Conservation (phyloP, 768 basidiomycete species). For the Rossbeevera mucosa region DNA sequence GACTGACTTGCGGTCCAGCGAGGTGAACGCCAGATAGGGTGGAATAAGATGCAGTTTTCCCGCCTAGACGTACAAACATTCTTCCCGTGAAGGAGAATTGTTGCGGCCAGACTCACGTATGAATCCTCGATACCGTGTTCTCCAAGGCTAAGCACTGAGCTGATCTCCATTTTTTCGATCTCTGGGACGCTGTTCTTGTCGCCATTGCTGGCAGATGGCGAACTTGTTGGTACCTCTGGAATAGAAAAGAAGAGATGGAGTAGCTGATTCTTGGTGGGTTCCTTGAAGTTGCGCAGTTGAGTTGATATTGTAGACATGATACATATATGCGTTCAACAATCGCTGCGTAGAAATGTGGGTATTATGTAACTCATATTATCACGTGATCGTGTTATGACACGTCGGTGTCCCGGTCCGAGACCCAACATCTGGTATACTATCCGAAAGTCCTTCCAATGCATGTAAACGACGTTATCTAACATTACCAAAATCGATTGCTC, state of each 20-base stretch:
- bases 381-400: no score
- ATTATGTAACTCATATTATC: background rate
- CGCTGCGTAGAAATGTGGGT: no score
- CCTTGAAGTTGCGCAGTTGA: slow-evolving; percentile 87
- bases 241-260: slow-evolving; percentile 85
- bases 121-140: slow-evolving; percentile 83
- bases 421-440: no score
- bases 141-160: slow-evolving; percentile 78
- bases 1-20: slow-evolving; percentile 88
- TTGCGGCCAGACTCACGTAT: slow-evolving; percentile 59
- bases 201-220: slow-evolving; percentile 17
- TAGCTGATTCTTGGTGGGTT: slow-evolving; percentile 84
- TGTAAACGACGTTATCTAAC: background rate
- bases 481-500: slow-evolving; percentile 34
- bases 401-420: no score
- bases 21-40: slow-evolving; percentile 86
- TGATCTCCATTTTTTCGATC: slow-evolving; percentile 78
- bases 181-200: slow-evolving; percentile 34
- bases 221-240: slow-evolving; percentile 40
- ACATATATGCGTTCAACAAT: no score
- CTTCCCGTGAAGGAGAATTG: background rate
- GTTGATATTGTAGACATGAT: slow-evolving; percentile 82
- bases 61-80: slow-evolving; percentile 47
- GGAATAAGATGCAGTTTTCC: slow-evolving; percentile 87
- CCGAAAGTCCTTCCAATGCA: background rate